These are phyloP conservation scores for Malus hybrid DNA, from an alignment of 331 rosid genomes.

Conservation along the genomic window DNA sequence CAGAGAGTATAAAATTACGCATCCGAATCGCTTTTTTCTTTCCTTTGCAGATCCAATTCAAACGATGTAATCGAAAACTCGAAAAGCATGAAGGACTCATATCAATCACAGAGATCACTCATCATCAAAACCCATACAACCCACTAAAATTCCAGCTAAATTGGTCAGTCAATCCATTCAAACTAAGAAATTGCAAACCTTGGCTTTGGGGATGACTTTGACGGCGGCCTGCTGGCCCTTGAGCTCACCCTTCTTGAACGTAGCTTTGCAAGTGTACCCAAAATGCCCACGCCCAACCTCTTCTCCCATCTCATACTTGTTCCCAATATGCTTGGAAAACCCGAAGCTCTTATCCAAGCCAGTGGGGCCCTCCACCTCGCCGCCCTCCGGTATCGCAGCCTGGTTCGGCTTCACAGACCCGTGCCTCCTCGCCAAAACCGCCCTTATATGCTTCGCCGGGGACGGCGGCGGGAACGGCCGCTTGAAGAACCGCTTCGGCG, in stretches of 20 bases:
- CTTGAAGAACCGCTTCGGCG: conserved; percentile 64
- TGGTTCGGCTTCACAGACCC: conserved; percentile 81
- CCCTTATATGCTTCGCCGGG: conserved; percentile 85
- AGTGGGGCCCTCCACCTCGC: conserved; percentile 41
- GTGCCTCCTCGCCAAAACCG: conserved; percentile 63
- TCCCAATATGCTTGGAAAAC: conserved; percentile 67
- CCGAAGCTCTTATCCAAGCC: conserved; percentile 84
- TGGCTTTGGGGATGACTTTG: conserved; percentile 45
- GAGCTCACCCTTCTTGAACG: conserved; percentile 58
- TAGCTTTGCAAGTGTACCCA: conserved; percentile 80
- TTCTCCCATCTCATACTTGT: conserved; percentile 67
- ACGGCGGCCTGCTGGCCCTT: conserved; percentile 78
- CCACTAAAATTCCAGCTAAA: background rate
- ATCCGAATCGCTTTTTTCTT: background rate
- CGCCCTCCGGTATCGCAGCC: conserved; percentile 57
- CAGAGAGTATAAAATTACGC: background rate
- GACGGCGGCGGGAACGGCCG: conserved; percentile 83
- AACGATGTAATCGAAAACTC: background rate
- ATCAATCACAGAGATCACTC: background rate
- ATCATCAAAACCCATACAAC: background rate
- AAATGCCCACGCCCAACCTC: conserved; percentile 94
- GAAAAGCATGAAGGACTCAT: background rate
- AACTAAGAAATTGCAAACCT: conserved; percentile 35
- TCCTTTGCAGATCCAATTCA: conserved; percentile 5
- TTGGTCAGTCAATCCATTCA: background rate